Evolutionary conservation across 2,329 filamentous ascomycete species (phyloP).

Genomic region (Fusarium sp.): DNA sequence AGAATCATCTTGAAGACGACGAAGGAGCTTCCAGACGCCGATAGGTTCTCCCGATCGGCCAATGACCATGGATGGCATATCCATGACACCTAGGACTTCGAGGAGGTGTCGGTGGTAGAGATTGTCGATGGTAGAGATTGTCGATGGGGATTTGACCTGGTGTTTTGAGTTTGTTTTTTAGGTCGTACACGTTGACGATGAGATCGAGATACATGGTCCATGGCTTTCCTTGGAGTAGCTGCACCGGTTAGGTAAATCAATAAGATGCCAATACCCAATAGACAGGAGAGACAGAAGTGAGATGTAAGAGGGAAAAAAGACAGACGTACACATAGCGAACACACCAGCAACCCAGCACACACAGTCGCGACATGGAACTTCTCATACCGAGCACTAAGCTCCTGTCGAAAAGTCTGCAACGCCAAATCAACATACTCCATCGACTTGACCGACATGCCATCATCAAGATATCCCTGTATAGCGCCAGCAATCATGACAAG

Average conservation of each 20-base stretch:
- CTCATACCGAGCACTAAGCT: constrained; percentile 32
- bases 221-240: constrained; percentile 40
- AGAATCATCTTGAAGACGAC: constrained; percentile 28
- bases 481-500: constrained; percentile 35
- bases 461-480: constrained; percentile 42
- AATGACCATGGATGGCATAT: constrained; percentile 34
- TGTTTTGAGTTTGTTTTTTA: constrained; percentile 22
- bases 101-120: constrained; percentile 28
- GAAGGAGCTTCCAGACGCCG: constrained; percentile 41
- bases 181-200: constrained; percentile 37
- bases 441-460: constrained; percentile 37
- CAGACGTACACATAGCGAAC: constrained; percentile 38
- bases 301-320: neutral
- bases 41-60: constrained; percentile 28
- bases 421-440: constrained; percentile 41
- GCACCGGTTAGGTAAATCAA: neutral
- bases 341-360: constrained; percentile 39
- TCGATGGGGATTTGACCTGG: constrained; percentile 22
- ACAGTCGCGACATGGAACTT: constrained; percentile 34
- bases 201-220: constrained; percentile 42
- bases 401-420: constrained; percentile 39
- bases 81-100: constrained; percentile 43
- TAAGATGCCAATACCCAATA: too few relatives aligned
- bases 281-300: neutral
- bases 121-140: constrained; percentile 28